Percentiles rank a stretch among this genome's conserved stretches.
Conservation (phyloP, 495 filamentous ascomycete species). For the Beverwykella pulmonaria region DNA sequence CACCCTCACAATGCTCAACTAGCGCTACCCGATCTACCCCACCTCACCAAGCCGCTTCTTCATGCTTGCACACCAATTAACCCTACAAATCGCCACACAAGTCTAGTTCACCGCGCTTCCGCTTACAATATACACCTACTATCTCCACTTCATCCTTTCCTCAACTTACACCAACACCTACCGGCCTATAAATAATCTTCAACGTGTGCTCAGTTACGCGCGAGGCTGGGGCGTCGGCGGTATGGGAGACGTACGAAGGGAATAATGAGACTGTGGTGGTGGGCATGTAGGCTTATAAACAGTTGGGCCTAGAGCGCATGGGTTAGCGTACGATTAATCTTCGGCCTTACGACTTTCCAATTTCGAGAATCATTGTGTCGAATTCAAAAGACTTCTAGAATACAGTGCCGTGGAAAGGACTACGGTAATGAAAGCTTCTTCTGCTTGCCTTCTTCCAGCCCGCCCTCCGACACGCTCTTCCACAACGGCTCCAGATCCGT, state of each 20-base stretch:
- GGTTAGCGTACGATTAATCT: too few species aligned
- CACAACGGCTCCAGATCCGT: too few species aligned
- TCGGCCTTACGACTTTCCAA: too few species aligned
- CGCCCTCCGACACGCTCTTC: too few species aligned
- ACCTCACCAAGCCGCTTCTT: not conserved
- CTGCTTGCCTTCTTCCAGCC: too few species aligned
- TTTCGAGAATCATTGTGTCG: too few species aligned
- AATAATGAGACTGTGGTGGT: too few species aligned
- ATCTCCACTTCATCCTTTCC: not conserved
- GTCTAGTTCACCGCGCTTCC: not conserved
- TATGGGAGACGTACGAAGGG: not conserved
- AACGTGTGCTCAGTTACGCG: not conserved
- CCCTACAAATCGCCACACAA: conserved; percentile 4
- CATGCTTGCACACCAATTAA: conserved; percentile 7
- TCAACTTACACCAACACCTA: not conserved
- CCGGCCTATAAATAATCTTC: not conserved
- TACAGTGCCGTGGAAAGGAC: too few species aligned
- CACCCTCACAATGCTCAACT: conserved; percentile 3
- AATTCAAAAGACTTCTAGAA: too few species aligned
- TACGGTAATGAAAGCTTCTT: too few species aligned
- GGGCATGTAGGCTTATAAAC: too few species aligned
- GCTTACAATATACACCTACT: not conserved
- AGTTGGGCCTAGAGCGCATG: too few species aligned
- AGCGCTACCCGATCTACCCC: not conserved
- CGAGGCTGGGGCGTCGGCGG: not conserved